Evolutionary conservation across 345 rosid genomes (phyloP).

Genomic region (Arabidopsis arenosa): DNA sequence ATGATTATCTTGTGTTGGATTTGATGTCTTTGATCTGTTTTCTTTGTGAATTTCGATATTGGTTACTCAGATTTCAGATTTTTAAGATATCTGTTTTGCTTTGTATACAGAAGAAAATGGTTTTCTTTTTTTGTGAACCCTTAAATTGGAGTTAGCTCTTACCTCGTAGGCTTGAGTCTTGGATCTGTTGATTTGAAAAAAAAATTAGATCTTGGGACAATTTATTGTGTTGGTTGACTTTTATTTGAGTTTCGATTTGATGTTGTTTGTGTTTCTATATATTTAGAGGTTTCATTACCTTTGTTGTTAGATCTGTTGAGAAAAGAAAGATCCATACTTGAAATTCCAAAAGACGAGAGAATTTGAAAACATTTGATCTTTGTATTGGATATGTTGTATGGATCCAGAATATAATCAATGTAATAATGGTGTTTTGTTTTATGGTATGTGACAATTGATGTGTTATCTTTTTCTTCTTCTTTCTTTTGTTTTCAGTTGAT

Average conservation of each 20-base stretch:
- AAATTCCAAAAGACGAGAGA: neutral
- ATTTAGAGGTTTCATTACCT: neutral
- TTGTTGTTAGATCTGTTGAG: constrained; percentile 17
- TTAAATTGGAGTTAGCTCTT: neutral
- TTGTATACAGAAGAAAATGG: neutral
- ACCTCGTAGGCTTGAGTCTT: constrained; percentile 8
- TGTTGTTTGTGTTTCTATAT: neutral
- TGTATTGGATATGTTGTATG: neutral
- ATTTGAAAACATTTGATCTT: neutral
- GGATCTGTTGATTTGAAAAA: constrained; percentile 29
- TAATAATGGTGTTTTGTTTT: neutral
- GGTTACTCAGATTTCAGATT: neutral
- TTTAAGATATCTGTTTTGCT: constrained; percentile 23
- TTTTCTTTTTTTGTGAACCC: neutral
- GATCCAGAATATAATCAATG: neutral
- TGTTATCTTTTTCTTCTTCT: constrained; percentile 6
- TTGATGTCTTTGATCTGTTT: neutral
- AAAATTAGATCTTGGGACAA: neutral
- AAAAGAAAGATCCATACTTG: neutral
- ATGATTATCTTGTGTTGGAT: constrained; percentile 6
- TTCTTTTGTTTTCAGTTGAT: constrained; percentile 17
- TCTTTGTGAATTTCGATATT: neutral
- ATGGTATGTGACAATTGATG: constrained; percentile 12
- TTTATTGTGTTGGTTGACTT: constrained; percentile 13
- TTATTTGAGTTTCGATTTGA: constrained; percentile 4